These are phyloP conservation scores for Ceratobasidium papillatum DNA, from an alignment of 1,284 basidiomycete genomes.

Conservation along the genomic window DNA sequence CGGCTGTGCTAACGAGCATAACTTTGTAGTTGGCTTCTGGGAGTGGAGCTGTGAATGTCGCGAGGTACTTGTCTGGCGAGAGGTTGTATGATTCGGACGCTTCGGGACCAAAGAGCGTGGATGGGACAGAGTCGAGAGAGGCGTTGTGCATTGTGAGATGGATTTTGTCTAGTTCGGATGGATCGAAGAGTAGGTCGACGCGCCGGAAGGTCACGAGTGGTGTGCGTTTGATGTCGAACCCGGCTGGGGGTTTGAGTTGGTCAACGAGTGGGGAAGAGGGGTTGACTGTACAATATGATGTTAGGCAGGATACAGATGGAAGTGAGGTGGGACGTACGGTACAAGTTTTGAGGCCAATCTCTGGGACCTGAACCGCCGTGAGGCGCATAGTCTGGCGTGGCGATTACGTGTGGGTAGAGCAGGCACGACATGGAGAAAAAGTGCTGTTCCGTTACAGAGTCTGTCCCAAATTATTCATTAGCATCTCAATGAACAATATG, in stretches of 20 bases:
- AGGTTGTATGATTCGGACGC: conserved; percentile 58
- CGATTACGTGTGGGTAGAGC: conserved; percentile 69
- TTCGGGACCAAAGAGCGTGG: conserved; percentile 64
- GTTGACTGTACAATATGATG: conserved; percentile 50
- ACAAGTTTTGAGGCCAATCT: conserved; percentile 69
- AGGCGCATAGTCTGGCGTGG: conserved; percentile 66
- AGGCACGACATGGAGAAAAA: conserved; percentile 74
- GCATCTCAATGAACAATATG: background rate
- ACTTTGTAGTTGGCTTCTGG: conserved; percentile 65
- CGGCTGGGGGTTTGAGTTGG: conserved; percentile 57
- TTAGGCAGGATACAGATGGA: background rate
- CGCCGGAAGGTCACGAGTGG: conserved; percentile 71
- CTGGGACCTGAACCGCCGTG: conserved; percentile 63
- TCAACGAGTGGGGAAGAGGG: conserved; percentile 61
- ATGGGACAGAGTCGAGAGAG: conserved; percentile 25
- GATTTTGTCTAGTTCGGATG: conserved; percentile 59
- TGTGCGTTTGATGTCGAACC: conserved; percentile 64
- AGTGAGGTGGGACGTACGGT: conserved; percentile 48
- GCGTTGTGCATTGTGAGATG: conserved; percentile 52
- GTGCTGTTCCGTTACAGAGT: conserved; percentile 73
- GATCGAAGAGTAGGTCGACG: conserved; percentile 65
- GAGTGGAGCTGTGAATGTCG: conserved; percentile 58
- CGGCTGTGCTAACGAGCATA: conserved; percentile 67
- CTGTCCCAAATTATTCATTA: conserved; percentile 49
- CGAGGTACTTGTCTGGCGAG: conserved; percentile 62